These are phyloP conservation scores for Chalciporus piperatus DNA, from an alignment of 768 basidiomycete genomes.

Conservation along the genomic window DNA sequence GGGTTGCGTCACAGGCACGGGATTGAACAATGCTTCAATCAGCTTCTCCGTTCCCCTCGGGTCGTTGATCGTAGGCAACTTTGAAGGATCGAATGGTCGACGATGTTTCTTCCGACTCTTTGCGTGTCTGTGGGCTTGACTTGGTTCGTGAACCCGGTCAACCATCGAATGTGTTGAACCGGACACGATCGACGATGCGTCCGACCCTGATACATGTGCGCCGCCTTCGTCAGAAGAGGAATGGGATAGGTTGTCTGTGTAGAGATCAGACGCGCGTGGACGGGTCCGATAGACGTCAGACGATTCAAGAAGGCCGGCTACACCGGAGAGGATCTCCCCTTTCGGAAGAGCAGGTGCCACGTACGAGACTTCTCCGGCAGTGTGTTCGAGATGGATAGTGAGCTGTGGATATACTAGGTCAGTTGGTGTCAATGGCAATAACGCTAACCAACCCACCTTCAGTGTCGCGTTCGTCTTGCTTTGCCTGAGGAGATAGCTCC, in stretches of 20 bases:
- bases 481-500: slow-evolving; percentile 65
- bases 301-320: slow-evolving; percentile 55
- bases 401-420: slow-evolving; percentile 39
- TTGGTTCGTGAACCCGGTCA: background rate
- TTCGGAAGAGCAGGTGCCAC: slow-evolving; percentile 66
- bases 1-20: slow-evolving; percentile 42
- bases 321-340: slow-evolving; percentile 69
- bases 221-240: slow-evolving; percentile 29
- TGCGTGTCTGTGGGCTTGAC: background rate
- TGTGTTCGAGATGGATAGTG: slow-evolving; percentile 53
- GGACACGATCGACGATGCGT: slow-evolving; percentile 22
- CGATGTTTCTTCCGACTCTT: slow-evolving; percentile 20
- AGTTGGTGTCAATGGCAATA: background rate
- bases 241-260: slow-evolving; percentile 20
- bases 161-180: background rate
- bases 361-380: slow-evolving; percentile 54
- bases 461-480: slow-evolving; percentile 80
- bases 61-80: slow-evolving; percentile 52
- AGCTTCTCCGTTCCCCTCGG: slow-evolving; percentile 67
- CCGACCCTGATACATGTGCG: slow-evolving; percentile 10
- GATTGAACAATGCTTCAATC: slow-evolving; percentile 81
- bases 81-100: slow-evolving; percentile 30
- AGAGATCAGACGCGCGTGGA: slow-evolving; percentile 50
- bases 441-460: slow-evolving; percentile 42
- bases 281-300: slow-evolving; percentile 53